Evolutionary conservation across 1,284 basidiomycete species (phyloP).

Genomic region (Rhodotorula glutinis): DNA sequence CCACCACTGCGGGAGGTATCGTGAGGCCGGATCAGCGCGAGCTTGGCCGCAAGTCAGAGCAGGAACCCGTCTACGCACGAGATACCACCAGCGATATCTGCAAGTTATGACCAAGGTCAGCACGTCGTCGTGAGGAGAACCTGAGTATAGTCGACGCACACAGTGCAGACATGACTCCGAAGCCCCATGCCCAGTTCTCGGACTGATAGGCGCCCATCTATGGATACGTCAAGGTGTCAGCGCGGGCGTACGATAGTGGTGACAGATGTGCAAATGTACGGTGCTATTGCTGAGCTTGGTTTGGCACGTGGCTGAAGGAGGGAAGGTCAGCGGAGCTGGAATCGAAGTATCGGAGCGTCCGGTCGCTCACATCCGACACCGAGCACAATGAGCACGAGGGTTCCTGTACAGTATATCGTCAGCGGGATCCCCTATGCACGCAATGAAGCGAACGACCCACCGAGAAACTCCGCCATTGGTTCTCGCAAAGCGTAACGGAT

Average conservation of each 20-base stretch:
- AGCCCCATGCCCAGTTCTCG: slow-evolving; percentile 27
- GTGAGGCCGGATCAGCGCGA: not conserved
- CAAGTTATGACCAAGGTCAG: too few relatives aligned
- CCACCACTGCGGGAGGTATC: slow-evolving; percentile 32
- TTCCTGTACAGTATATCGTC: not conserved
- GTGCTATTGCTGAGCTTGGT: slow-evolving; percentile 20
- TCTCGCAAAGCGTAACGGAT: slow-evolving; percentile 36
- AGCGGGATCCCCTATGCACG: too few relatives aligned
- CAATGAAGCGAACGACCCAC: not conserved
- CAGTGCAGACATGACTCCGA: slow-evolving; percentile 29
- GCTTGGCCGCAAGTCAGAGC: not conserved
- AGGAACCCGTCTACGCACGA: slow-evolving; percentile 1
- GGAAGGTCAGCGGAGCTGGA: not conserved
- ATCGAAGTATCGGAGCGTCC: too few relatives aligned
- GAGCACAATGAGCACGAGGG: slow-evolving; percentile 33
- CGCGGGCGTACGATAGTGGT: too few relatives aligned
- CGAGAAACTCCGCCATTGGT: slow-evolving; percentile 43
- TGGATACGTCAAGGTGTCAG: too few relatives aligned
- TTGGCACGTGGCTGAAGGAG: slow-evolving; percentile 28
- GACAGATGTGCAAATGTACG: too few relatives aligned
- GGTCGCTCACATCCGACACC: slow-evolving; percentile 27
- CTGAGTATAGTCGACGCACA: not conserved
- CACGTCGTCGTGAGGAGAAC: too few relatives aligned
- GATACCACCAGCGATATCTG: slow-evolving; percentile 29
- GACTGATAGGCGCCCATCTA: slow-evolving; percentile 17